These are phyloP conservation scores for Isabelozyma gotoi DNA, from an alignment of 805 yeast genomes.

Conservation along the genomic window DNA sequence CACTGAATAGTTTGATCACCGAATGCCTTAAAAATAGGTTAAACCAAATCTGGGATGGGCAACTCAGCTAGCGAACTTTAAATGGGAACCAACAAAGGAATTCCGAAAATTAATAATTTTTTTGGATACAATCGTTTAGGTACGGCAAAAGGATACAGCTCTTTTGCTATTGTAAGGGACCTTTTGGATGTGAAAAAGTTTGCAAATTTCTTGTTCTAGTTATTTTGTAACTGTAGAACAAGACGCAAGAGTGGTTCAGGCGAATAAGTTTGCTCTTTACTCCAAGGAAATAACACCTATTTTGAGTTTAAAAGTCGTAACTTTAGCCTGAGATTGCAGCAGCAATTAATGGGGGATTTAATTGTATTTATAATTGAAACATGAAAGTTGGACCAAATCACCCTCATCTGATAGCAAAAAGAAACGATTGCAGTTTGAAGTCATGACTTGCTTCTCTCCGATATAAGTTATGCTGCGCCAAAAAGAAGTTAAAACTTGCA, in stretches of 20 bases:
- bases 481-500: too few species aligned
- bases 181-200: neutral
- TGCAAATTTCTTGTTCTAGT: neutral
- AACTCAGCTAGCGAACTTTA: too few species aligned
- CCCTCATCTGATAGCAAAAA: neutral
- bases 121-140: too few species aligned
- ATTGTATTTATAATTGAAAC: neutral
- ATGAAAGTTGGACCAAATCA: neutral
- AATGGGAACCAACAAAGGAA: neutral
- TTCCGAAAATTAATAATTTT: too few species aligned
- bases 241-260: neutral
- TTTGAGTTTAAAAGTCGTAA: neutral
- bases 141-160: neutral
- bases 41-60: too few species aligned
- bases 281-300: too few species aligned
- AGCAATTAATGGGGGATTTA: neutral
- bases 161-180: neutral
- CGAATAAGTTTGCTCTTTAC: too few species aligned
- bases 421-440: neutral
- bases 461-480: neutral
- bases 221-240: neutral
- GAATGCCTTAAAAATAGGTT: neutral
- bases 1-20: too few species aligned
- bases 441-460: neutral
- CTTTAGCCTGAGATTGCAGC: neutral